Conservation (phyloP, 345 rosid species). For the Dimocarpus longan region DNA sequence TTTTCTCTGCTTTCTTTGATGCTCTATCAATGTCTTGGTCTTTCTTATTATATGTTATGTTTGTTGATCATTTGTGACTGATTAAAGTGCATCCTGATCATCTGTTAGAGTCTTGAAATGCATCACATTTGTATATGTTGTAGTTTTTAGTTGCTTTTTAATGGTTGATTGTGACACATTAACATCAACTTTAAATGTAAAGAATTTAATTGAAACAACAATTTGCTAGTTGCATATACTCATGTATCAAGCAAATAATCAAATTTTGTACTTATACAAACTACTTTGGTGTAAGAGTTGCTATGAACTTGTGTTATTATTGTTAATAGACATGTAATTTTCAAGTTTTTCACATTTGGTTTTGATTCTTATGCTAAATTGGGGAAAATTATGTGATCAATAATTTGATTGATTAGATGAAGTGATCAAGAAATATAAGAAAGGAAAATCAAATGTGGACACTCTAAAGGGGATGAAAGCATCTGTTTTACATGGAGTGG, state of each 20-base stretch:
- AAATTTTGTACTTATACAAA: no score
- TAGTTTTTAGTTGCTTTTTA: not conserved
- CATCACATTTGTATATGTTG: not conserved
- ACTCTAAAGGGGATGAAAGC: constrained; percentile 46
- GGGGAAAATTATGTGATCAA: not conserved
- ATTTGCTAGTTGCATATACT: no score
- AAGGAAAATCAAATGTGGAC: constrained; percentile 43
- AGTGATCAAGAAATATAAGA: constrained; percentile 42
- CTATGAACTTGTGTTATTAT: not conserved
- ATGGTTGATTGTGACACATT: no score
- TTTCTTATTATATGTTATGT: no score
- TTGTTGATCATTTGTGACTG: no score
- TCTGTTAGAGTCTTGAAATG: not conserved
- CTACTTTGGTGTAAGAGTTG: no score
- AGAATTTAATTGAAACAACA: no score
- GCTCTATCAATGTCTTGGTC: not conserved
- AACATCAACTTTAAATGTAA: no score
- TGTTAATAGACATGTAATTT: not conserved
- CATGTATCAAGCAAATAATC: no score
- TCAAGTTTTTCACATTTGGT: not conserved
- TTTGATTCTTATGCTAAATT: not conserved
- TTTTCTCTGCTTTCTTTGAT: not conserved
- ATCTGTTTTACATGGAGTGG: constrained; percentile 46
- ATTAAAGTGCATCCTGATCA: no score
- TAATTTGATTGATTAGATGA: constrained; percentile 32